Conservation (phyloP, 2,329 filamentous ascomycete genomes). For the Clarireedia monteithiana region DNA sequence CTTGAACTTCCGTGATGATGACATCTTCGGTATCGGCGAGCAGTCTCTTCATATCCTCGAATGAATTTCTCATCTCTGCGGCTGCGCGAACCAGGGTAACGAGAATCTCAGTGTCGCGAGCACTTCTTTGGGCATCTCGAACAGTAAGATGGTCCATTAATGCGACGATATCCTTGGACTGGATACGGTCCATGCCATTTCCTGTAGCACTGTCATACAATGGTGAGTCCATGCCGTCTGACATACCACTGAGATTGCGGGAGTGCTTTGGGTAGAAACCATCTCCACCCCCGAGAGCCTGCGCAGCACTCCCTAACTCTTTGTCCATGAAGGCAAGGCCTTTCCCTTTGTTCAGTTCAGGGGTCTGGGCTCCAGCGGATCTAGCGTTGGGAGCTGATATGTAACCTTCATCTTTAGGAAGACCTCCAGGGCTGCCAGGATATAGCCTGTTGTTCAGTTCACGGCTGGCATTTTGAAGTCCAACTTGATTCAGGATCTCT, state of each 20-base stretch:
- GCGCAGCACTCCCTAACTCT: slow-evolving; percentile 42
- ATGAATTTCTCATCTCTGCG: slow-evolving; percentile 93
- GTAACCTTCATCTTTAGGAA: slow-evolving; percentile 80
- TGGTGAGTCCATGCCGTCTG: slow-evolving; percentile 82
- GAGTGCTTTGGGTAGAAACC: slow-evolving; percentile 54
- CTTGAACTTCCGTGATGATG: slow-evolving; percentile 79
- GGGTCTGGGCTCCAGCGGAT: slow-evolving; percentile 39
- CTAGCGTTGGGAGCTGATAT: slow-evolving; percentile 58
- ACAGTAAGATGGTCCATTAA: slow-evolving; percentile 99
- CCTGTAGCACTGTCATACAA: slow-evolving; percentile 87
- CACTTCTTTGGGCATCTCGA: slow-evolving; percentile 90
- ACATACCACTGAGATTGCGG: slow-evolving; percentile 78
- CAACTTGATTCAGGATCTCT: slow-evolving; percentile 36
- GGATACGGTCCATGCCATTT: slow-evolving; percentile 80
- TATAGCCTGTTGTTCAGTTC: slow-evolving; percentile 33
- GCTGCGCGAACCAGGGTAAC: slow-evolving; percentile 90
- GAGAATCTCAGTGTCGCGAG: slow-evolving; percentile 91
- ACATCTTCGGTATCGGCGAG: slow-evolving; percentile 85
- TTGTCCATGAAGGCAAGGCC: slow-evolving; percentile 43
- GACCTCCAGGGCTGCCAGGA: slow-evolving; percentile 45
- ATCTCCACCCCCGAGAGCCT: slow-evolving; percentile 48
- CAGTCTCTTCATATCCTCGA: slow-evolving; percentile 90
- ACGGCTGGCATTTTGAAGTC: slow-evolving; percentile 31
- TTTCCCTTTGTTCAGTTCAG: slow-evolving; percentile 37
- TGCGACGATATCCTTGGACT: slow-evolving; percentile 93